Conservation (phyloP, 192 early-diverging fungal species). For the Backusella morwellensis region DNA sequence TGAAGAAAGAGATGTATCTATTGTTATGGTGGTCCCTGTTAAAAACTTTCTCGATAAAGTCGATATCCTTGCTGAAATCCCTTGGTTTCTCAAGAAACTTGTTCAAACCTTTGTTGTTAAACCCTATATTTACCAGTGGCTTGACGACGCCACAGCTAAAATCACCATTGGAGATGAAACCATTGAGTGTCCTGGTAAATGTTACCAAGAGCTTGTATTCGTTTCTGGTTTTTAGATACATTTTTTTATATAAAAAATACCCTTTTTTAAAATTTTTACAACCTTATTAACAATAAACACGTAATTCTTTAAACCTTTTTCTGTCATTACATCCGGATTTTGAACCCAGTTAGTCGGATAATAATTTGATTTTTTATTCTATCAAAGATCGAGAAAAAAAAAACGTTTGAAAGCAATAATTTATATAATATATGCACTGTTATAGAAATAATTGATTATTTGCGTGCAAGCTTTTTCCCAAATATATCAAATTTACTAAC, state of each 20-base stretch:
- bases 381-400: not conserved
- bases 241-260: not conserved
- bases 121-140: slow-evolving; percentile 94
- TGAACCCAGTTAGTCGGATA: not conserved
- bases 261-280: not conserved
- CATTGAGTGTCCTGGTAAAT: slow-evolving; percentile 58
- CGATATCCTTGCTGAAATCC: slow-evolving; percentile 86
- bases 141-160: slow-evolving; percentile 68
- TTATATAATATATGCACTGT: not conserved
- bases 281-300: not conserved
- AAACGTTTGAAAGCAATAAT: not conserved
- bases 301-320: not conserved
- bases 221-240: slow-evolving; percentile 42
- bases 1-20: slow-evolving; percentile 58
- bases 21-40: slow-evolving; percentile 64
- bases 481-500: not conserved
- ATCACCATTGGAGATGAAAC: slow-evolving; percentile 70
- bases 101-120: slow-evolving; percentile 91
- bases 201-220: slow-evolving; percentile 84
- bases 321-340: not conserved
- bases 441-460: not conserved
- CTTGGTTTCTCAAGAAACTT: slow-evolving; percentile 82
- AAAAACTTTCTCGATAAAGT: slow-evolving; percentile 74
- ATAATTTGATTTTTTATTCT: not conserved
- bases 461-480: slow-evolving; percentile 2